phyloP scores from a whole-genome alignment of 352 stramenopile genomes.

The Phytophthora kernoviae region DNA sequence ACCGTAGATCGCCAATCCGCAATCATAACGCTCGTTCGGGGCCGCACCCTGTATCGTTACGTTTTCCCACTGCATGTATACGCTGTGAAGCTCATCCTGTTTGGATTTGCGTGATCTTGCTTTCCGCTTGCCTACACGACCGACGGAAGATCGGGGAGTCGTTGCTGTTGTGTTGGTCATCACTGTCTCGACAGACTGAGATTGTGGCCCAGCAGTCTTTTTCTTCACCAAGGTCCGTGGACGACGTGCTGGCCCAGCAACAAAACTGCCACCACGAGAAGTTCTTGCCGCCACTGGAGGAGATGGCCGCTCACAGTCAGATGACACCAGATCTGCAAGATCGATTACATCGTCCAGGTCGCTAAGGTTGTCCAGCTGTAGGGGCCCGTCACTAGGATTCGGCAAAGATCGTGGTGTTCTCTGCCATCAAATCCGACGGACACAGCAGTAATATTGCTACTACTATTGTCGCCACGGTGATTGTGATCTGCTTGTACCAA shows the following conservation, averaged over 20 bases:
- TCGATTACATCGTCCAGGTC: conserved; percentile 67
- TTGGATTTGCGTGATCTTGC: conserved; percentile 40
- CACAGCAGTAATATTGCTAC: neutral
- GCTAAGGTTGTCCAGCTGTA: conserved; percentile 54
- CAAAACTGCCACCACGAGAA: conserved; percentile 33
- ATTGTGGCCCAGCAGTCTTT: conserved; percentile 10
- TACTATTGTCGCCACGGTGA: conserved; percentile 6
- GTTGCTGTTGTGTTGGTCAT: conserved; percentile 7
- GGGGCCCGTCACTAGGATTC: conserved; percentile 33
- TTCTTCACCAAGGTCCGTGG: conserved; percentile 19
- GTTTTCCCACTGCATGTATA: conserved; percentile 41
- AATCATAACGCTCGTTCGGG: conserved; percentile 58
- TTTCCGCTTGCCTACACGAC: conserved; percentile 35
- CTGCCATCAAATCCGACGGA: conserved; percentile 22
- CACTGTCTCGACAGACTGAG: conserved; percentile 4
- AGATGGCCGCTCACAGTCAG: conserved; percentile 39
- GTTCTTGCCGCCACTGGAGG: conserved; percentile 32
- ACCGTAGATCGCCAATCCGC: conserved; percentile 47
- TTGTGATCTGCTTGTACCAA: conserved; percentile 19
- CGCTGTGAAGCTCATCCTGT: conserved; percentile 29
- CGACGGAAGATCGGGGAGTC: conserved; percentile 7
- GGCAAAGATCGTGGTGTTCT: conserved; percentile 29
- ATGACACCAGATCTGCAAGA: conserved; percentile 56
- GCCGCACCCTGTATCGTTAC: conserved; percentile 32
- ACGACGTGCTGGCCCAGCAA: conserved; percentile 18